Base-by-base conservation (phyloP, 1,284 basidiomycete species). In the Golubevia sp. region DNA sequence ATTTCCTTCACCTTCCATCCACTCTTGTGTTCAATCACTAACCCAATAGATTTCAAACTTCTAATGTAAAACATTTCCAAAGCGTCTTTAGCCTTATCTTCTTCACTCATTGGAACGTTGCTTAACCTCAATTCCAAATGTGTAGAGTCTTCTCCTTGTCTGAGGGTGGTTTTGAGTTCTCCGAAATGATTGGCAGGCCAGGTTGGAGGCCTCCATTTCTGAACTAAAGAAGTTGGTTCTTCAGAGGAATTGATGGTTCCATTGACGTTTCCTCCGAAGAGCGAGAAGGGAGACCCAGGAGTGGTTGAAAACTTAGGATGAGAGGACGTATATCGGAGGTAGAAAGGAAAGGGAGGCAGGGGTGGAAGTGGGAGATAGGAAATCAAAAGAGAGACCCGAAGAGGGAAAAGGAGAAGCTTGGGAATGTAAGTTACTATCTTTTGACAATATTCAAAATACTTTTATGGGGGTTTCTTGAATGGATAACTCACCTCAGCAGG, bases 161-260 rank as follows among this genome's bases (percentile, higher is more conserved):
- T 68, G 2, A 82, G 64, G 53, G 66, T 73, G 55, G 74, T 68
- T n/a, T 70, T 74, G 18, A 82, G 65, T 21, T 66, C 71, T 34
- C 79, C 79, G 59, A 66, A 70, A 66, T 80, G 75, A 24, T 70
- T 68, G 20, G 68, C 55, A 1, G 79, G 74, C 74, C 79, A 82
- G 57, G 76, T 74, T 5, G 76, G 76, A 51, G 76, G 71, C 26
- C 79, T 67, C 79, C 79, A 82, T 61, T 75, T 73, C 61, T 81
- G 78, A 18, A 77, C 74, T 54, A 82, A 68, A 63, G 73, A 71
- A 56, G 57, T 69, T 13, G 79, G 76, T 38, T 74, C 64, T 38
- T 75, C 64, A 50, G 73, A 70, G 50, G 59, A 60, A 21, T 71
- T 54, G 21, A 82, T 69, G 21, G 66, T 71, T 51, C 79, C 79